Percentiles rank a stretch among this genome's conserved stretches.
Evolutionary conservation across 352 stramenopile genomes (phyloP).

Genomic region (Pythium sukuiense): DNA sequence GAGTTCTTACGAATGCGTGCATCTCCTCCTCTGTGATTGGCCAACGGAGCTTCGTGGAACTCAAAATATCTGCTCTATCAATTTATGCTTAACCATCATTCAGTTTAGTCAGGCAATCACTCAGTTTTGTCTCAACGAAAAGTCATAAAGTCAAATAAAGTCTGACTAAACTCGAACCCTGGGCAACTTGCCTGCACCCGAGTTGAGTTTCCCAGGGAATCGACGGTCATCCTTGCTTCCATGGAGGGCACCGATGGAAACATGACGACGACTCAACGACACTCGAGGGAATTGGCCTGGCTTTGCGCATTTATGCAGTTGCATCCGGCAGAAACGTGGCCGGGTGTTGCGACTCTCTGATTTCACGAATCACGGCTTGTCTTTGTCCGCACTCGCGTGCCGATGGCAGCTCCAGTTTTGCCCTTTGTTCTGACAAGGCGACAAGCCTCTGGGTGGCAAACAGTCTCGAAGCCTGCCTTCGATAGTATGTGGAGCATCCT

Average conservation of each 20-base stretch:
- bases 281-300: constrained; percentile 10
- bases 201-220: background rate
- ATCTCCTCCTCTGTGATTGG: too few species aligned
- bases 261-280: constrained; percentile 16
- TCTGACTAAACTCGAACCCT: too few species aligned
- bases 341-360: constrained; percentile 13
- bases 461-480: background rate
- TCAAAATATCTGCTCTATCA: too few species aligned
- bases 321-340: constrained; percentile 9
- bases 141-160: too few species aligned
- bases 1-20: too few species aligned
- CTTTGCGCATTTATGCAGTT: constrained; percentile 20
- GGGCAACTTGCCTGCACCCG: too few species aligned
- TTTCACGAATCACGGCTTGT: constrained; percentile 13
- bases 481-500: background rate
- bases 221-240: too few species aligned
- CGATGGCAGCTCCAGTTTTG: background rate
- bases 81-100: too few species aligned
- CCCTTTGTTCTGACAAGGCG: background rate
- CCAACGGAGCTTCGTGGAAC: too few species aligned
- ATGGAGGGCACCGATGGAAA: background rate
- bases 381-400: constrained; percentile 21
- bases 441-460: background rate
- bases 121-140: too few species aligned
- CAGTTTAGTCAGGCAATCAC: too few species aligned